Percentiles rank a stretch among this genome's conserved stretches.
Evolutionary conservation across 345 rosid genomes (phyloP).

Genomic region (Aquilaria sinensis): DNA sequence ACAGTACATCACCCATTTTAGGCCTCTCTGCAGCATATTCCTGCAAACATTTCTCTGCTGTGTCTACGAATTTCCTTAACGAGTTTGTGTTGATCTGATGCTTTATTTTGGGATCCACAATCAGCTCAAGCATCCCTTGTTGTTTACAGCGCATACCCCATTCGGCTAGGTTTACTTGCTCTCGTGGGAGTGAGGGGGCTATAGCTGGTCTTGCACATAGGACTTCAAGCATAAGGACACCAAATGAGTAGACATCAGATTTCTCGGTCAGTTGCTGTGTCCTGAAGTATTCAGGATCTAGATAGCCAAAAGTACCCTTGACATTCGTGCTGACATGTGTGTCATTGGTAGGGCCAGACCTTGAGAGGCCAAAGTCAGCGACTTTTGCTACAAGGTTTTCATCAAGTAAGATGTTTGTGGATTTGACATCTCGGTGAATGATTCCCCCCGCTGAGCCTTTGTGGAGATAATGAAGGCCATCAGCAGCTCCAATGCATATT

Average conservation of each 20-base stretch:
- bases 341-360: conserved; percentile 21
- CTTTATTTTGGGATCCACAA: conserved; percentile 34
- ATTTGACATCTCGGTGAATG: conserved; percentile 56
- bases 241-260: conserved; percentile 56
- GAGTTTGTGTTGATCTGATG: conserved; percentile 34
- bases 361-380: conserved; percentile 60
- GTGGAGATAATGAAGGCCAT: conserved; percentile 48
- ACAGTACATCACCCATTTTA: conserved; percentile 49
- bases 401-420: conserved; percentile 55
- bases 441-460: conserved; percentile 32
- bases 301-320: conserved; percentile 54
- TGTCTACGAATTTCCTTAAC: conserved; percentile 39
- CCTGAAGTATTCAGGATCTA: conserved; percentile 49
- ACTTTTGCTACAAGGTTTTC: conserved; percentile 41
- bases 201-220: conserved; percentile 48
- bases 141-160: conserved; percentile 32
- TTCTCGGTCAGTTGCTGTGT: conserved; percentile 46
- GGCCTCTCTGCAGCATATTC: conserved; percentile 46
- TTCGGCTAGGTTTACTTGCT: conserved; percentile 45
- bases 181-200: conserved; percentile 23
- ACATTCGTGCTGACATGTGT: conserved; percentile 32
- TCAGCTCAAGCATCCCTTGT: conserved; percentile 31
- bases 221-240: conserved; percentile 51
- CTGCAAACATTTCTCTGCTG: conserved; percentile 52
- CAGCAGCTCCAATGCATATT: conserved; percentile 57